Base-by-base conservation (phyloP, 371 early-diverging fungal genomes). In the Catenaria anguillulae region DNA sequence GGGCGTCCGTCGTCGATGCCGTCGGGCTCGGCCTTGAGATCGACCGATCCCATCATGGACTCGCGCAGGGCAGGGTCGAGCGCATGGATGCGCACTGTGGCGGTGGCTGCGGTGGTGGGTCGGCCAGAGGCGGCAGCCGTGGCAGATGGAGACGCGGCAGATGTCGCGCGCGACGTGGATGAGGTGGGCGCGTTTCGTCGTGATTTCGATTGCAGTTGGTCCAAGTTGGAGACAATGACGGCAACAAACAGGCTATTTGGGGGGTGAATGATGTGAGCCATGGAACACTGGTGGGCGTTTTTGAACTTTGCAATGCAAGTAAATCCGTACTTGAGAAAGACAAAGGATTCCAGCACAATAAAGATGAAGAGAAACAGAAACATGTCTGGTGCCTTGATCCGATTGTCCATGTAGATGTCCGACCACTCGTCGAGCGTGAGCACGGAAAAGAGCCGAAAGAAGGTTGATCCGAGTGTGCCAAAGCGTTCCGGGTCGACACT, bases 151-250 rank as follows among this genome's bases (percentile, higher is more conserved):
- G n/a, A n/a, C n/a, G n/a, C n/a, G n/a, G n/a, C n/a, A n/a, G n/a
- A n/a, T n/a, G n/a, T n/a, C n/a, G n/a, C n/a, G n/a, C n/a, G n/a
- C n/a, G n/a, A n/a, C n/a, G n/a, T n/a, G n/a, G n/a, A n/a, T n/a
- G n/a, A n/a, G n/a, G n/a, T n/a, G n/a, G n/a, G n/a, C n/a, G n/a
- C n/a, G n/a, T n/a, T n/a, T n/a, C n/a, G n/a, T n/a, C n/a, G n/a
- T n/a, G n/a, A n/a, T n/a, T n/a, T n/a, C n/a, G n/a, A n/a, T n/a
- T n/a, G n/a, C n/a, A n/a, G 35, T n/a, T 60, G 43, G 23, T 69
- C 65, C n/a, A 71, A 64, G 63, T 71, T 71, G 64, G 63, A 67
- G 36, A 71, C 69, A 33, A 71, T 63, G 56, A 71, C 71, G 21
- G 71, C 71, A 29, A 69, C 62, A 37, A 71, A 67, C 24, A 71